Evolutionary conservation across 768 basidiomycete species (phyloP).

Genomic region (Termitomyces sp.): DNA sequence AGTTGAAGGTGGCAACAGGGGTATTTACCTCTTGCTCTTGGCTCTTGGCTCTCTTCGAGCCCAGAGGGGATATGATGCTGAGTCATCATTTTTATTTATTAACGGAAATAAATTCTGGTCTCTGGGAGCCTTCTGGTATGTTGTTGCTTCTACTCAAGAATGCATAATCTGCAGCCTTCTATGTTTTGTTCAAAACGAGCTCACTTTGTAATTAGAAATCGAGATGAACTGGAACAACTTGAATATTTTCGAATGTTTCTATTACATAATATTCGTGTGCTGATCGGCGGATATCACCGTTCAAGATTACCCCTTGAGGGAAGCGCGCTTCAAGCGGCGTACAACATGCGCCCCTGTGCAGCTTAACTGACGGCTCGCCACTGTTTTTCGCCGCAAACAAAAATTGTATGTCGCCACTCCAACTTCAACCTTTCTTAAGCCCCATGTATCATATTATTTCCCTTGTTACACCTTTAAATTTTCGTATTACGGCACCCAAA

Average conservation of each 20-base stretch:
- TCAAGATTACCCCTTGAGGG: background rate
- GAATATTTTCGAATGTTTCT: too few species aligned
- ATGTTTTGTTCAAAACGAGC: too few species aligned
- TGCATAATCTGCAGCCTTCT: too few species aligned
- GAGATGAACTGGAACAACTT: too few species aligned
- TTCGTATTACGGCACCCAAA: background rate
- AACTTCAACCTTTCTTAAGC: background rate
- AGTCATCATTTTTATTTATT: background rate
- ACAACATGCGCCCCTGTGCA: background rate
- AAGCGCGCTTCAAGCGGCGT: background rate
- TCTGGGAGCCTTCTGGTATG: background rate
- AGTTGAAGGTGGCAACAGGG: background rate
- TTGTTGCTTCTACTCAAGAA: background rate
- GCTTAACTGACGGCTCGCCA: conserved; percentile 1
- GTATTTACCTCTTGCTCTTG: background rate
- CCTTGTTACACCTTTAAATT: background rate
- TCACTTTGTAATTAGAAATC: too few species aligned
- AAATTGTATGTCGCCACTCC: background rate
- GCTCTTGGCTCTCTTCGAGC: background rate
- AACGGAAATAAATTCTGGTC: background rate
- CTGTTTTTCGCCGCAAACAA: background rate
- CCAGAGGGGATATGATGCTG: background rate
- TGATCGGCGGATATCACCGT: conserved; percentile 1
- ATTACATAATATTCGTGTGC: background rate
- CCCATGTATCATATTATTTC: background rate